Percentiles rank a stretch among this genome's conserved stretches.
These are phyloP conservation scores for Pseudomonodictys pantanalensis DNA, from an alignment of 495 filamentous ascomycete species.

Conservation along the genomic window DNA sequence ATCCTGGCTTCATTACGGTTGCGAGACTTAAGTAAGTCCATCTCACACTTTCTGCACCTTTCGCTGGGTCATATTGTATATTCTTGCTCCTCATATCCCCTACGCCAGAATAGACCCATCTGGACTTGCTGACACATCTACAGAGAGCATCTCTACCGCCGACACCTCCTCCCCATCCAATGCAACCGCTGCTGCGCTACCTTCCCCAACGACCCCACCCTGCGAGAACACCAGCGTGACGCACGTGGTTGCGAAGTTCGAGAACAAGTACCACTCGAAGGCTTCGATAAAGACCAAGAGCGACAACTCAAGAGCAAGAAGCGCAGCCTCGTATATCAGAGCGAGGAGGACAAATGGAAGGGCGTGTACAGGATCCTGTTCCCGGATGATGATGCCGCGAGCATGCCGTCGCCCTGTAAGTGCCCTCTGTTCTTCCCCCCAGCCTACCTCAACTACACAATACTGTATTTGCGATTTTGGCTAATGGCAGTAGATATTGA, in stretches of 20 bases:
- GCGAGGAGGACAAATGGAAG: slow-evolving; percentile 29
- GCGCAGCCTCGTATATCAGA: slow-evolving; percentile 10
- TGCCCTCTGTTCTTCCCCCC: background rate
- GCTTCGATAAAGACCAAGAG: slow-evolving; percentile 27
- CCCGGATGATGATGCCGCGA: slow-evolving; percentile 14
- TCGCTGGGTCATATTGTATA: background rate
- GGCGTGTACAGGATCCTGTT: slow-evolving; percentile 17
- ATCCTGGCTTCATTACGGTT: slow-evolving; percentile 24
- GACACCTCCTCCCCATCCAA: slow-evolving; percentile 25
- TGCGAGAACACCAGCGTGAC: slow-evolving; percentile 25
- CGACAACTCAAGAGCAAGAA: slow-evolving; percentile 25
- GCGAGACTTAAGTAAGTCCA: slow-evolving; percentile 18
- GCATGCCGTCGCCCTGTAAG: slow-evolving; percentile 24
- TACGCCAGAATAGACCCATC: background rate
- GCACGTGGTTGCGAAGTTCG: slow-evolving; percentile 19
- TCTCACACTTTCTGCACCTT: background rate
- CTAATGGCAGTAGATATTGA: slow-evolving; percentile 6
- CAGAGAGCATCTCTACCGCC: slow-evolving; percentile 26
- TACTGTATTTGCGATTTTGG: background rate
- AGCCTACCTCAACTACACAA: no score
- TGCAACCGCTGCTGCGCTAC: slow-evolving; percentile 25
- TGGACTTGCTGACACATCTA: background rate
- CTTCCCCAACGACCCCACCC: slow-evolving; percentile 16
- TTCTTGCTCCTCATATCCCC: background rate
- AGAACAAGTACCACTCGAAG: slow-evolving; percentile 23